Evolutionary conservation across 2,329 filamentous ascomycete genomes (phyloP), one percentile per base, ranked within the genome.

Genomic region (Hymenoscyphus infarciens): DNA sequence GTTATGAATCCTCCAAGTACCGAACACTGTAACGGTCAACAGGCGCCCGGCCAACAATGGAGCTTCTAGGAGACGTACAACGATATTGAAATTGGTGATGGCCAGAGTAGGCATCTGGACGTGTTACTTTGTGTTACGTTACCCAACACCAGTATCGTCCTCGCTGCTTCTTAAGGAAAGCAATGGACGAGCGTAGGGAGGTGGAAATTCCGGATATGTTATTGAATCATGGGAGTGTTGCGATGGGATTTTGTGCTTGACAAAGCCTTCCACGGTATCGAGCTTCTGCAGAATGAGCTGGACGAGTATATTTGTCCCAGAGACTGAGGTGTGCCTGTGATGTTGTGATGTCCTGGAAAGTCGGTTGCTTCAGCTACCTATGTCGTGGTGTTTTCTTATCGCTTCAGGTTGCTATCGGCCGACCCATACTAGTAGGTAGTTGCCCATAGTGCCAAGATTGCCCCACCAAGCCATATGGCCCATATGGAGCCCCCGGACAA

Each of bases 1-100:
- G 91, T 92, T 65, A 97, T 87, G 78, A 96, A 97, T 1, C 91
- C 93, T 15, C 93, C 93, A 13, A 96, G 77, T 7, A 91, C 84
- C 60, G 90, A 88, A 61, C 72, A 73, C 62, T 64, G 27, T 29
- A 31, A 57, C 22, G 19, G 27, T 35, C 56, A 61, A 55, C 39
- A 49, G 29, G 15, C 11, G n/a, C 25, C 16, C 16, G 15, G 57
- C 15, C 15, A 19, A 33, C 22, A 11, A 5, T 35, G 13, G 29
- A 42, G 35, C 3, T 19, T 39, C 22, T 16, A 19, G 27, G 19
- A 33, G 19, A 56, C 61, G 3, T 57, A 64, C 62, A 52, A 83
- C 79, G n/a, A 83, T 75, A 67, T 84, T 84, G 62, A 84, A 77
- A 67, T 83, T 81, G 56, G 78, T 81, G 13, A 82, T 68, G 55